Percentiles rank a stretch among this genome's conserved stretches.
These are phyloP conservation scores for Lachancea sp. DNA, from an alignment of 805 yeast genomes.

Conservation along the genomic window DNA sequence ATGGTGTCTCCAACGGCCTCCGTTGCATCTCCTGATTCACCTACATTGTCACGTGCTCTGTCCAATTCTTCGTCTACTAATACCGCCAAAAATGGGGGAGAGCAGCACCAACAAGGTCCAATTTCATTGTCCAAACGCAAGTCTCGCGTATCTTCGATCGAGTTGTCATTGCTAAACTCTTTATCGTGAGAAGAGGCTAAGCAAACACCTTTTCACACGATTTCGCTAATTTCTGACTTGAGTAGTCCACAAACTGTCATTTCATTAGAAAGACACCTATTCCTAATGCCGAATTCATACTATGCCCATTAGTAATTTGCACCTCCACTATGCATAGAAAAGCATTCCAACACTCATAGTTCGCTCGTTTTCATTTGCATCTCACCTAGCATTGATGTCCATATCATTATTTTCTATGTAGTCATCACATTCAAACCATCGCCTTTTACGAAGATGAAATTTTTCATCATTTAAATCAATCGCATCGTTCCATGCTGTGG, in stretches of 20 bases:
- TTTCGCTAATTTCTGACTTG: too few relatives aligned
- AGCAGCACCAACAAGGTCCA: neutral
- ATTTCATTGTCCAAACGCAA: slow-evolving; percentile 3
- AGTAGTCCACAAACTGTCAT: too few relatives aligned
- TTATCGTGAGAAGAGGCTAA: too few relatives aligned
- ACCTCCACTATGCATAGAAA: too few relatives aligned
- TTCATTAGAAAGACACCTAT: too few relatives aligned
- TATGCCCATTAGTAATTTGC: too few relatives aligned
- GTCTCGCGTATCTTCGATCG: slow-evolving; percentile 9
- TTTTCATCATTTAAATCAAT: neutral
- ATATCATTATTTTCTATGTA: neutral
- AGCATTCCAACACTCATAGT: neutral
- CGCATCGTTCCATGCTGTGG: neutral
- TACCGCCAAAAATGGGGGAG: neutral
- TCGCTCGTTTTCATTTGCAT: neutral
- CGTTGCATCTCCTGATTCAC: slow-evolving; percentile 3
- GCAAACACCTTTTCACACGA: too few relatives aligned
- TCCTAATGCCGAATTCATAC: too few relatives aligned
- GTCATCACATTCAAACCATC: neutral
- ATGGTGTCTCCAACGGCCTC: slow-evolving; percentile 3
- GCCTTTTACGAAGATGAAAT: neutral
- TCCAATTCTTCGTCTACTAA: slow-evolving; percentile 1
- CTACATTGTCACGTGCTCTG: slow-evolving; percentile 1
- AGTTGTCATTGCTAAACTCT: slow-evolving; percentile 7
- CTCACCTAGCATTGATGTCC: neutral